These are phyloP conservation scores for Hymenoscyphus infarciens DNA, from an alignment of 2,329 filamentous ascomycete species.

Conservation along the genomic window DNA sequence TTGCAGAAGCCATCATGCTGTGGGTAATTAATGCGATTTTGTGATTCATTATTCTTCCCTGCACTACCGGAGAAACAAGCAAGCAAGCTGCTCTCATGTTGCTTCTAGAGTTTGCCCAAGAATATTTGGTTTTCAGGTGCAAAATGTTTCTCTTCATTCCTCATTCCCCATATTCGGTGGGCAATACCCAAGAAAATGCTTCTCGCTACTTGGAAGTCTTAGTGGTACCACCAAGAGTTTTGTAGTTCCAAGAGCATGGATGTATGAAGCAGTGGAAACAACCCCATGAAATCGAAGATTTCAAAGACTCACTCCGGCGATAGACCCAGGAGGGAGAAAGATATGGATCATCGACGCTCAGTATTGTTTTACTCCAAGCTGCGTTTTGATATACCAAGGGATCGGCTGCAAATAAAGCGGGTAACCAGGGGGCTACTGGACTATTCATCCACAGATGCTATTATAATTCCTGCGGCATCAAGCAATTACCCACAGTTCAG, in stretches of 20 bases:
- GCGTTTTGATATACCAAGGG: slow-evolving; percentile 3
- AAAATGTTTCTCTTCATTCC: neutral
- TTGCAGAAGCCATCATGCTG: neutral
- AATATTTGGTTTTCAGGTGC: neutral
- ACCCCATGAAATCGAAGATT: neutral
- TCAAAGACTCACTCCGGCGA: neutral
- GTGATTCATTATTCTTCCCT: neutral
- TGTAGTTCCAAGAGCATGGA: neutral
- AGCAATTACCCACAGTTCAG: neutral
- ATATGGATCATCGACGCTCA: neutral
- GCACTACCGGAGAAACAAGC: neutral
- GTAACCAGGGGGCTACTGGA: neutral
- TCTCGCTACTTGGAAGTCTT: neutral
- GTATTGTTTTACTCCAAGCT: slow-evolving; percentile 1
- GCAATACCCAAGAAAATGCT: neutral
- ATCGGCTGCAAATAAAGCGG: neutral
- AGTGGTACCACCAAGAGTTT: neutral
- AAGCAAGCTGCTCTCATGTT: neutral
- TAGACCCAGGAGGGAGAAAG: neutral
- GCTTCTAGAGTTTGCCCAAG: too few relatives aligned
- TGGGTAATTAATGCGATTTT: neutral
- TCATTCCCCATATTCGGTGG: too few relatives aligned
- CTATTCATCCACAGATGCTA: neutral
- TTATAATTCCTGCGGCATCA: neutral
- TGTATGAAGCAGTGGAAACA: neutral